These are phyloP conservation scores for Termitomyces sp. DNA, from an alignment of 768 basidiomycete species.

Conservation along the genomic window DNA sequence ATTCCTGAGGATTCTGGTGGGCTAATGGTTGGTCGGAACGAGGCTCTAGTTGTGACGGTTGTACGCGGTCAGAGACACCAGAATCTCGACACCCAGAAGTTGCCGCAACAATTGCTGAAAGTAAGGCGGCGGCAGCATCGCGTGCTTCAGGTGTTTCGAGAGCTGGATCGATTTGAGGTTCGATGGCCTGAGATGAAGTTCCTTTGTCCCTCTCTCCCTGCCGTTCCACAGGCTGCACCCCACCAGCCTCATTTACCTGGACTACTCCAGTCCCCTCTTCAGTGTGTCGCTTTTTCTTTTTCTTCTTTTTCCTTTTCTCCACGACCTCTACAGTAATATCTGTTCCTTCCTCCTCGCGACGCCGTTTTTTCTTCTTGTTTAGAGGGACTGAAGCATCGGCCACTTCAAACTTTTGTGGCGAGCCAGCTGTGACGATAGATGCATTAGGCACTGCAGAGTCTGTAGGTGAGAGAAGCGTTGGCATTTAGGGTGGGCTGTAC, in stretches of 20 bases:
- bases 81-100: slow-evolving; percentile 49
- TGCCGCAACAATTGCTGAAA: slow-evolving; percentile 66
- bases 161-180: slow-evolving; percentile 22
- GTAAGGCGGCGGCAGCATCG: slow-evolving; percentile 54
- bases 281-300: slow-evolving; percentile 36
- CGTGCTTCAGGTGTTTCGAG: slow-evolving; percentile 36
- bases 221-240: slow-evolving; percentile 21
- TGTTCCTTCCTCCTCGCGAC: slow-evolving; percentile 23
- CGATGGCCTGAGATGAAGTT: slow-evolving; percentile 26
- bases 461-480: slow-evolving; percentile 20
- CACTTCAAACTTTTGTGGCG: not conserved
- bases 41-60: slow-evolving; percentile 21
- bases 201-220: slow-evolving; percentile 35
- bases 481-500: slow-evolving; percentile 46
- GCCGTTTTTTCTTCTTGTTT: slow-evolving; percentile 42
- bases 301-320: slow-evolving; percentile 28
- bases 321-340: slow-evolving; percentile 16
- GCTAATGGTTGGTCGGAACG: slow-evolving; percentile 26
- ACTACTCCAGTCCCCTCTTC: slow-evolving; percentile 25
- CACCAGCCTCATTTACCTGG: not conserved
- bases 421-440: slow-evolving; percentile 4
- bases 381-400: slow-evolving; percentile 15
- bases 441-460: slow-evolving; percentile 3
- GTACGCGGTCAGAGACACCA: slow-evolving; percentile 11
- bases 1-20: slow-evolving; percentile 32